Base-by-base conservation (phyloP, 495 filamentous ascomycete species). In the Neurospora sp. region DNA sequence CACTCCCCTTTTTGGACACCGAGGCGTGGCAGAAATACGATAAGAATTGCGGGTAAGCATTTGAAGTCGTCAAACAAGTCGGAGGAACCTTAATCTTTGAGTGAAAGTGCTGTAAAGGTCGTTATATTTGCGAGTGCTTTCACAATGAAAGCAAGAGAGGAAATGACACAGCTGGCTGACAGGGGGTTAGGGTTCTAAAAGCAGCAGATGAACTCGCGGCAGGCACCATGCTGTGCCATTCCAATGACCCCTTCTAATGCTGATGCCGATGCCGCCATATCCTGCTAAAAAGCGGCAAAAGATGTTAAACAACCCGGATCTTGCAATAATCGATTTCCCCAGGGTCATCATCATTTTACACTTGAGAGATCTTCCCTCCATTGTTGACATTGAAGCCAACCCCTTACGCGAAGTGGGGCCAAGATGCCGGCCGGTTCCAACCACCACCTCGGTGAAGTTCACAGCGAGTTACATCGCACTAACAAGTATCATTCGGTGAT, bases 241-340 rank as follows among this genome's bases (percentile, higher is more conserved):
- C 5, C 14, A 27, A 18, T 35, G 27, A 23, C 3, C 20, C 20
- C 20, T 23, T 54, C 4, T 5, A 10, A 14, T 12, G 4, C 20
- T 14, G 20, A 27, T 59, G n/a, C n/a, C n/a, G n/a, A 54, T 0
- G 4, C 20, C 10, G 9, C 44, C 44, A 48, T n/a, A 16, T 48
- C 8, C 8, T 48, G 6, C 1, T 5, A 9, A 18, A 48, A 48
- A 48, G n/a, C 9, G 7, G 44, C 4, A 39, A 10, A 10, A 2
- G 39, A 39, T 14, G 1, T 41, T 16, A 1, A 54, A 23, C 20
- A 54, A 18, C 18, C 9, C 18, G 16, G 9, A 4, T 8, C 8
- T 11, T 0, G 0, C 18, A 11, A 23, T 5, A 11, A 23, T 5
- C 4, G 0, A 11, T n/a, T n/a, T n/a, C n/a, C n/a, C n/a, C n/a